Conservation (phyloP, 169 alveolate genomes). For the Amoebophrya sp. region DNA sequence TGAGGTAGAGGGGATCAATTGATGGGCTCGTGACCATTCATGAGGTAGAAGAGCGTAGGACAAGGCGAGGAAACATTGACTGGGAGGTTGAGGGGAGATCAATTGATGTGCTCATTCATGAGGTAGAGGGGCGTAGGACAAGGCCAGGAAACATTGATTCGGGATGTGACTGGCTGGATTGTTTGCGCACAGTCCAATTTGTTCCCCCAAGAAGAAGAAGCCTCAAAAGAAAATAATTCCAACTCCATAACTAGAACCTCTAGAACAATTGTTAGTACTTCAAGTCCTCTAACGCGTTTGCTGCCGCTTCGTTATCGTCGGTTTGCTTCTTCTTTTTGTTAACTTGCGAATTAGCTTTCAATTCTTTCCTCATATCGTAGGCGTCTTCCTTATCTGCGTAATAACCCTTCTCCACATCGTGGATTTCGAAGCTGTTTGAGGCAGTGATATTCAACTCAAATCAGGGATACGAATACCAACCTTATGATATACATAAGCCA, state of each 20-base stretch:
- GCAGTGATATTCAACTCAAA: no score
- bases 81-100: no score
- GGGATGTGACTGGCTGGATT: neutral
- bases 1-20: neutral
- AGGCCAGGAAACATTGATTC: neutral
- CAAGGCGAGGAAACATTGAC: no score
- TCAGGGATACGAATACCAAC: no score
- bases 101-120: no score
- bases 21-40: no score
- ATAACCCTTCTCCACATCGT: slow-evolving; percentile 46
- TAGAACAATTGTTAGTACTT: neutral
- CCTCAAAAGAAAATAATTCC: neutral
- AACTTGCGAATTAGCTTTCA: neutral
- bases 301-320: neutral
- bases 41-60: no score
- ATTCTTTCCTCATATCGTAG: slow-evolving; percentile 43
- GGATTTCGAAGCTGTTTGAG: slow-evolving; percentile 30
- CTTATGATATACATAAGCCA: no score
- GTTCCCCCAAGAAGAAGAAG: neutral
- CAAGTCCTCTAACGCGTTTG: neutral
- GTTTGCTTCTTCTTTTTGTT: neutral
- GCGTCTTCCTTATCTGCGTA: slow-evolving; percentile 56
- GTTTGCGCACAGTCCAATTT: neutral
- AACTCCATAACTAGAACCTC: neutral
- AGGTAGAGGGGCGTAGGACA: neutral